Conservation (phyloP, 257 asterid species). For the Agastache rugosa region DNA sequence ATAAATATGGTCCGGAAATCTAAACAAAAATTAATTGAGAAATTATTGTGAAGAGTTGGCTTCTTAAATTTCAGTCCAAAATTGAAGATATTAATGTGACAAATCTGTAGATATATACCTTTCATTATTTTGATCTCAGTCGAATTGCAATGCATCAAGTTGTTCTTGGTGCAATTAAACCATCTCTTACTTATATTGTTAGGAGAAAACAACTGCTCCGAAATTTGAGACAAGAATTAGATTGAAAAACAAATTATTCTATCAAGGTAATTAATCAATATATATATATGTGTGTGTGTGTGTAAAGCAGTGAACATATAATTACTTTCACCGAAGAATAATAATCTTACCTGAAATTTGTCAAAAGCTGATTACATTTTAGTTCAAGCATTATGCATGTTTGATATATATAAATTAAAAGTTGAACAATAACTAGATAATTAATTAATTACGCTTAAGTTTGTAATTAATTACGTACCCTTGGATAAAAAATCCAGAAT, state of each 20-base stretch:
- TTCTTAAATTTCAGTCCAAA: background rate
- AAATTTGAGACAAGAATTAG: background rate
- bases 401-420: no score
- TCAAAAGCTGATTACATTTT: background rate
- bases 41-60: no score
- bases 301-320: no score
- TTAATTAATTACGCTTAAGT: no score
- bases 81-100: no score
- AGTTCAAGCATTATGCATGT: no score
- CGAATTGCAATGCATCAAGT: background rate
- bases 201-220: background rate
- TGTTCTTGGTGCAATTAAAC: background rate
- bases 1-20: no score
- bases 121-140: background rate
- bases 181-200: background rate
- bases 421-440: no score
- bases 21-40: no score
- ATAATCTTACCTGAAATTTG: background rate
- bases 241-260: no score
- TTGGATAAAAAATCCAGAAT: slow-evolving; percentile 49
- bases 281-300: no score
- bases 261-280: no score
- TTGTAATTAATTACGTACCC: slow-evolving; percentile 23
- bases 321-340: background rate
- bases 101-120: background rate